Evolutionary conservation across 306 rosid species (phyloP).

Genomic region (Alnus glutinosa): DNA sequence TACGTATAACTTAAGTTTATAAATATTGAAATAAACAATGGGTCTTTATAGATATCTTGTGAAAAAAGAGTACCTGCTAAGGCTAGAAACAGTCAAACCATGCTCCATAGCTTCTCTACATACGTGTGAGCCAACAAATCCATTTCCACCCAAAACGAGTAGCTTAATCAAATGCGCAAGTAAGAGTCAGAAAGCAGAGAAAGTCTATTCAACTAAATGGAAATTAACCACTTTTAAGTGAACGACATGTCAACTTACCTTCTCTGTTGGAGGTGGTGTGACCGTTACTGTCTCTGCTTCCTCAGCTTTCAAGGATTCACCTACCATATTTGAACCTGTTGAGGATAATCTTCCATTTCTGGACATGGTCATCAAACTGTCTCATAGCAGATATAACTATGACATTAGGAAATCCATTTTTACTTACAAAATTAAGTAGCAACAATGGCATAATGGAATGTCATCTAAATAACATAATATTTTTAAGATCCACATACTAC

Average conservation of each 20-base stretch:
- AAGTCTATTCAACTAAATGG: not conserved
- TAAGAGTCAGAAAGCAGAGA: not conserved
- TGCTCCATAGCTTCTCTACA: not conserved
- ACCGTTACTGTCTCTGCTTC: not conserved
- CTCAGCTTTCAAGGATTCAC: not conserved
- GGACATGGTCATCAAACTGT: not conserved
- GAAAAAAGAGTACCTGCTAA: constrained; percentile 2
- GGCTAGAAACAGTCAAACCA: constrained; percentile 2
- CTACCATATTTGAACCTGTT: not conserved
- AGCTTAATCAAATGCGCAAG: constrained; percentile 1
- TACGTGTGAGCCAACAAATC: constrained; percentile 7
- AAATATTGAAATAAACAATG: too few species aligned
- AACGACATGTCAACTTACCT: not conserved
- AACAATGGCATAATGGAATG: not conserved
- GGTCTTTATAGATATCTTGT: too few species aligned
- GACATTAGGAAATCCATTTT: not conserved
- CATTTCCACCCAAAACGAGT: constrained; percentile 15
- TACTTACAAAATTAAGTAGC: not conserved
- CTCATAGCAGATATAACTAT: not conserved
- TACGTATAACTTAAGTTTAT: too few species aligned
- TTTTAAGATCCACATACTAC: not conserved
- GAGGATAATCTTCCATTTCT: not conserved
- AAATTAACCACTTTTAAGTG: not conserved
- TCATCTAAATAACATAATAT: too few species aligned
- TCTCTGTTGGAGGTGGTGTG: not conserved